Evolutionary conservation across 148 eudicot genomes (phyloP).

Genomic region (Agrostemma githago): DNA sequence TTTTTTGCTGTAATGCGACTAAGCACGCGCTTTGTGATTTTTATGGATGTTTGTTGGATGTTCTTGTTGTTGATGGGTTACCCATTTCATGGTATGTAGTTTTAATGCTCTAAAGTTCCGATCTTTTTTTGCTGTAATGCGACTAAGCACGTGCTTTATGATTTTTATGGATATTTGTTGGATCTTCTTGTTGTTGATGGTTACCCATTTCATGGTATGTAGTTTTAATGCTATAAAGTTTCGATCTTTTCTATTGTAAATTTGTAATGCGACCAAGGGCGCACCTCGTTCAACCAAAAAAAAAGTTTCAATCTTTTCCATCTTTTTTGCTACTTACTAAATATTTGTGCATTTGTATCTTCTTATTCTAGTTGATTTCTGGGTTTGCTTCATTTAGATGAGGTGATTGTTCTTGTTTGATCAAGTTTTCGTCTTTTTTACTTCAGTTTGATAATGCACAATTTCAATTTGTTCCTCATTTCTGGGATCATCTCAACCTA

Average conservation of each 20-base stretch:
- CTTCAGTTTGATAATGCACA: constrained; percentile 1
- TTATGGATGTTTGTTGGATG: background rate
- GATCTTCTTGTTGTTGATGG: background rate
- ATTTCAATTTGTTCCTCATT: background rate
- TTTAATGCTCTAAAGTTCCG: no score
- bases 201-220: background rate
- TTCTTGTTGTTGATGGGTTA: background rate
- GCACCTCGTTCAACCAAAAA: no score
- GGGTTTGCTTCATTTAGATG: constrained; percentile 11
- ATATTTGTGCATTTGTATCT: background rate
- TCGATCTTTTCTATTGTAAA: background rate
- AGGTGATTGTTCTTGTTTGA: background rate
- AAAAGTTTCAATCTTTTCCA: no score
- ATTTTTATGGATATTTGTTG: no score
- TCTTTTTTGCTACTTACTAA: background rate
- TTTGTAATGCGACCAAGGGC: no score
- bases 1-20: no score
- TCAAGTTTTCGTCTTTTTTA: background rate
- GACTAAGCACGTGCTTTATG: no score
- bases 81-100: background rate
- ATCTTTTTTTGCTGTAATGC: no score
- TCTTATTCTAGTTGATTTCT: background rate
- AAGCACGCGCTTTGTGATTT: no score
- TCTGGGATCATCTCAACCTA: background rate
- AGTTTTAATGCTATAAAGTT: background rate